These are phyloP conservation scores for Centella asiatica DNA, from an alignment of 129 eudicot genomes.

Conservation along the genomic window DNA sequence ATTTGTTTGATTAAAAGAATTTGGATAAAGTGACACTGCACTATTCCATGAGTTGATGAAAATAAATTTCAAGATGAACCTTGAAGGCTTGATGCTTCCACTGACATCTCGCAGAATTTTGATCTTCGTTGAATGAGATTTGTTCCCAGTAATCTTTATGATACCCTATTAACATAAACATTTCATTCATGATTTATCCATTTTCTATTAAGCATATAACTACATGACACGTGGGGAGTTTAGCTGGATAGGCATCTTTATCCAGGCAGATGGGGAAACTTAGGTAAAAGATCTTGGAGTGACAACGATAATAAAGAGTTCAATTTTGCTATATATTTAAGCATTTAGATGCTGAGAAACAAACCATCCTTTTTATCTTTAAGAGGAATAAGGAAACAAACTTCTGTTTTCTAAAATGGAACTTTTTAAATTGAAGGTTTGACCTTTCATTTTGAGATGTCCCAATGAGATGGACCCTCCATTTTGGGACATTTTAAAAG, in stretches of 20 bases:
- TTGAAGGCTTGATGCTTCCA: conserved; percentile 20
- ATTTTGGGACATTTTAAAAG: no score
- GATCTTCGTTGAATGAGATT: conserved; percentile 4
- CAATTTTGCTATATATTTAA: no score
- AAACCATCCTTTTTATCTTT: not conserved
- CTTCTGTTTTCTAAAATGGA: not conserved
- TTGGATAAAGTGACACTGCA: not conserved
- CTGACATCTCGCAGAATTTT: conserved; percentile 15
- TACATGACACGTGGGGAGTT: no score
- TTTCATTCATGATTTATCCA: not conserved
- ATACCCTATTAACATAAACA: conserved; percentile 9
- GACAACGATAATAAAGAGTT: no score
- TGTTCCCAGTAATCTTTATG: not conserved
- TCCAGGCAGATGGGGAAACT: no score
- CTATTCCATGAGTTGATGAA: not conserved
- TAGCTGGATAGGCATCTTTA: no score
- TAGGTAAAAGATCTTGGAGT: no score
- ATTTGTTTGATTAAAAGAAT: not conserved
- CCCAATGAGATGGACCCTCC: not conserved
- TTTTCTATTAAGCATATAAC: no score
- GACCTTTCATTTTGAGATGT: not conserved
- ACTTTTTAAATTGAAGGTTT: not conserved
- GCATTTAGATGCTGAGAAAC: not conserved
- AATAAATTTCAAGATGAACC: conserved; percentile 5
- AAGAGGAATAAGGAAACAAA: not conserved